A percentile compares a stretch with the other conserved stretches of the same genome.
Evolutionary conservation across 176 grass and related monocot species (phyloP).

Genomic region (Guadua angustifolia): DNA sequence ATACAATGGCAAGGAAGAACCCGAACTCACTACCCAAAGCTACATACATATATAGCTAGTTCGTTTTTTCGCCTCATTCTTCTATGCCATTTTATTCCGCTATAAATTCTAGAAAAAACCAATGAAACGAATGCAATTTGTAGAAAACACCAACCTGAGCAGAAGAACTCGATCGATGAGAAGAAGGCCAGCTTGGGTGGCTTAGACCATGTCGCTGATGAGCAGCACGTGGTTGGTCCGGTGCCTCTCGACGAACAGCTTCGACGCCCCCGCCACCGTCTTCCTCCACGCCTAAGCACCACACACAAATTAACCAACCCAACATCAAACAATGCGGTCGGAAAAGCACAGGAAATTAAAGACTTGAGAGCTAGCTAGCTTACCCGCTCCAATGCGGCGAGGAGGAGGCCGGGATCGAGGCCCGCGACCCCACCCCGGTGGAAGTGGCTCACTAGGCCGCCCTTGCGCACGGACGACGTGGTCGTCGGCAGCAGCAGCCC

Average conservation of each 20-base stretch:
- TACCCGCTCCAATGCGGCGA: slow-evolving; percentile 85
- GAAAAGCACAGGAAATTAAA: not conserved
- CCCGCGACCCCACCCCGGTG: slow-evolving; percentile 58
- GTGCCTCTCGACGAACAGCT: slow-evolving; percentile 91
- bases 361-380: not conserved
- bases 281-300: slow-evolving; percentile 77
- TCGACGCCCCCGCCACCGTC: slow-evolving; percentile 86
- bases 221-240: slow-evolving; percentile 71
- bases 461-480: slow-evolving; percentile 38
- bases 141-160: not conserved
- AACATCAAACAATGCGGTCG: slow-evolving; percentile 3
- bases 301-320: not conserved
- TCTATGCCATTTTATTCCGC: slow-evolving; percentile 36
- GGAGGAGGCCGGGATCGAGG: slow-evolving; percentile 56
- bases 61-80: not conserved
- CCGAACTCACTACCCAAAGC: not conserved
- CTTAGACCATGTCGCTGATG: slow-evolving; percentile 82
- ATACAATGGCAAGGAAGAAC: slow-evolving; percentile 1
- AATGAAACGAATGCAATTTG: slow-evolving; percentile 12
- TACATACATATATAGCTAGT: not conserved
- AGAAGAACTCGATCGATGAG: slow-evolving; percentile 8
- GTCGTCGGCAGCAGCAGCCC: slow-evolving; percentile 65
- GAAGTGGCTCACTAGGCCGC: not conserved
- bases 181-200: not conserved
- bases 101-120: not conserved